A percentile compares a stretch with the other conserved stretches of the same genome.
phyloP scores from a whole-genome alignment of 116 monocot species.

The Posidonia oceanica region DNA sequence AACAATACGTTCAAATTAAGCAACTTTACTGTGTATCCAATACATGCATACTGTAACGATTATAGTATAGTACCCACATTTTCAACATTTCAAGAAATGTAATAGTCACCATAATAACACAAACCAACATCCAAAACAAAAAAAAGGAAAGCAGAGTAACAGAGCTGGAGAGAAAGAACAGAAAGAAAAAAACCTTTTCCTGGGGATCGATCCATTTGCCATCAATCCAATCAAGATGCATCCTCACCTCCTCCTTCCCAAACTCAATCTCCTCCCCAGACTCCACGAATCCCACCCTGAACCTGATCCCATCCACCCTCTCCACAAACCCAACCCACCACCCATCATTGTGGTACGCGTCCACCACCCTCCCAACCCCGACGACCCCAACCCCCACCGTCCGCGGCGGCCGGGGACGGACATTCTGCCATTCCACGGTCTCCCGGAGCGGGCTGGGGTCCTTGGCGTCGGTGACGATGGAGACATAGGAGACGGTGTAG shows the following conservation, averaged over 20 bases:
- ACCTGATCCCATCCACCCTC: conserved; percentile 2
- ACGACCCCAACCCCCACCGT: neutral
- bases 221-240: conserved; percentile 45
- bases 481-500: conserved; percentile 47
- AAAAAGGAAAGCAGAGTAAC: neutral
- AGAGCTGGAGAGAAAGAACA: neutral
- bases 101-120: too few relatives aligned
- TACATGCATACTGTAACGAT: too few relatives aligned
- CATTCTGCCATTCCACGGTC: conserved; percentile 16
- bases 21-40: too few relatives aligned
- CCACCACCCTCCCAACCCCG: conserved; percentile 27
- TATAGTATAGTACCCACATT: too few relatives aligned
- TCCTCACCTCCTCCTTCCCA: conserved; percentile 20
- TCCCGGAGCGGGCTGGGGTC: conserved; percentile 29
- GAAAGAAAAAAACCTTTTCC: neutral
- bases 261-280: conserved; percentile 34
- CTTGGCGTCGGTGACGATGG: conserved; percentile 20
- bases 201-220: conserved; percentile 26
- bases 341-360: conserved; percentile 48
- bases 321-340: conserved; percentile 57
- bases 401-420: conserved; percentile 43
- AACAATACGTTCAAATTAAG: neutral
- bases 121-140: neutral
- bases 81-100: neutral
- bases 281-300: conserved; percentile 25